Evolutionary conservation across 2,329 filamentous ascomycete genomes (phyloP), one percentile per base, ranked within the genome.

Genomic region (Curvularia eragrostidis): DNA sequence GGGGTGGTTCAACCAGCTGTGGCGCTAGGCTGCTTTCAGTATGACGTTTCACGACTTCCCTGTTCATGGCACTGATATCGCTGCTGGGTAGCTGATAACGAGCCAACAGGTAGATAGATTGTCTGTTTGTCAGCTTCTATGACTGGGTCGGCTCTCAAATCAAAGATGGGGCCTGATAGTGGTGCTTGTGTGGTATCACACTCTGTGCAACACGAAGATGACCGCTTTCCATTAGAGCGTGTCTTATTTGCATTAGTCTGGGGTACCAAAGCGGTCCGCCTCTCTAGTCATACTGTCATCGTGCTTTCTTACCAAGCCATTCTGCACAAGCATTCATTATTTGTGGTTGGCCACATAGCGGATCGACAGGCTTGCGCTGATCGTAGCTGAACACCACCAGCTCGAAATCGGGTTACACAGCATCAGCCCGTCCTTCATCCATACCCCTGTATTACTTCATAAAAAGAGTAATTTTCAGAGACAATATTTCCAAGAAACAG

Each of bases 11-110:
- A 68, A 67, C 64, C 26, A 52, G 58, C 52, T 52, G 26, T 12
- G 9, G 43, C 48, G 48, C 67, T 70, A 70, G 62, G 62, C 60
- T 51, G 23, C 32, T 24, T 70, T 54, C 24, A 62, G 69, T 48
- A 64, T 68, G 66, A 66, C 63, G 65, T 59, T 59, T 24, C 32
- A 54, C 42, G 26, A 49, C 61, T 65, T 68, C 52, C 19, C 62
- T 49, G 38, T 24, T 58, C 61, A 53, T 52, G 52, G 46, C 50
- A 58, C 56, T 65, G 49, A 56, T 65, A 61, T 44, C n/a, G 53
- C 30, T 38, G 12, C 39, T 54, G 50, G 48, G 30, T 32, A 55
- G 47, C 51, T 65, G 67, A 71, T 73, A 73, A 68, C 64, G 56
- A 48, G 34, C 46, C 50, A 52, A 63, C 54, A 62, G 64, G 63